phyloP scores from a whole-genome alignment of 2,329 filamentous ascomycete species.

The Cladosporium oxysporum region DNA sequence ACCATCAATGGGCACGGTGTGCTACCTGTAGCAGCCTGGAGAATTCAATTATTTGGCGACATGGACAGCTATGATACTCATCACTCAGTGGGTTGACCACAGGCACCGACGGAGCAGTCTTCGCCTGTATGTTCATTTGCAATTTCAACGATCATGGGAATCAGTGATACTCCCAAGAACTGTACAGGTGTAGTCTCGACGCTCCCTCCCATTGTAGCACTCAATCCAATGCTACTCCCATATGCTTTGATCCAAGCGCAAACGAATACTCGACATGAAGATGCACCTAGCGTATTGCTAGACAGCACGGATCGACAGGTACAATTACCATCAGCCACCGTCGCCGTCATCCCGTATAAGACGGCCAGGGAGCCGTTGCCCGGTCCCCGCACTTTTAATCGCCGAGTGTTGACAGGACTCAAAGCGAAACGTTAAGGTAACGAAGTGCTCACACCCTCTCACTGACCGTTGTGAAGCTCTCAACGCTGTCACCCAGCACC shows the following conservation, averaged over 20 bases:
- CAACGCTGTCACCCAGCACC: neutral
- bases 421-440: slow-evolving; percentile 4
- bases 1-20: neutral
- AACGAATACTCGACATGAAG: neutral
- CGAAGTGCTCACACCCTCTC: neutral
- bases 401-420: neutral
- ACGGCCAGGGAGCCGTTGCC: neutral
- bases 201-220: too few species aligned
- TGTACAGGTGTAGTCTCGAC: too few species aligned
- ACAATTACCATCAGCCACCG: neutral
- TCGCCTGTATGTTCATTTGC: too few species aligned
- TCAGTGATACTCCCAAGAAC: neutral
- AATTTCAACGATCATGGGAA: too few species aligned
- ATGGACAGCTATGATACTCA: neutral
- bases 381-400: slow-evolving; percentile 1
- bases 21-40: neutral
- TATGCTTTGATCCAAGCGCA: neutral
- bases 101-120: too few species aligned
- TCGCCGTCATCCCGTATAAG: neutral
- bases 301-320: neutral
- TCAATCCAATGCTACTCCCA: neutral
- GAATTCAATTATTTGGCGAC: neutral
- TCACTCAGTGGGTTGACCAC: too few species aligned
- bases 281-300: neutral
- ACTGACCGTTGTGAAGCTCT: neutral